Base-by-base conservation (phyloP, 2,329 filamentous ascomycete species). In the Amphichorda felina region DNA sequence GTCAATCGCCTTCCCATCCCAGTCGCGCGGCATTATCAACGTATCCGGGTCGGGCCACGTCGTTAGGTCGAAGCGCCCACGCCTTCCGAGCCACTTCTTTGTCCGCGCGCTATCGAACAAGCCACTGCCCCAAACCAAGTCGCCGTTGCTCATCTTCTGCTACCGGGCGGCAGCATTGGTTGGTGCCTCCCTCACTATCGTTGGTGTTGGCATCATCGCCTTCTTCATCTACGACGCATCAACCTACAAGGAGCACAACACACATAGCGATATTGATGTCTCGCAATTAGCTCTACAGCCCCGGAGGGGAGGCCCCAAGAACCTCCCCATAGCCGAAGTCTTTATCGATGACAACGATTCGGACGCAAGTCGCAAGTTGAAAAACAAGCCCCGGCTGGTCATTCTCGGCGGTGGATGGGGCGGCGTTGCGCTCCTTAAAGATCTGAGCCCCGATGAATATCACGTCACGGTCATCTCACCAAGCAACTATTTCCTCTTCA, bases 401-500 rank as follows among this genome's bases (percentile, higher is more conserved):
- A 82, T 98, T 39, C 61, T 98, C 24, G 91, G 91, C 15, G 88
- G 88, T 13, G 91, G 91, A 30, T 98, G 91, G 91, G 91, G 88
- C 36, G 86, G 86, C 49, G 83, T 98, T 41, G 85, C 89, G 4
- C 64, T 98, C 40, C 63, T 98, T 46, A 98, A 98, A 63, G 81
- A 85, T 42, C 61, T 98, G 42, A 82, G 89, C 42, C 80, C 87
- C 0, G 85, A 88, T 10, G 85, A 95, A 48, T 98, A 95, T 54
- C 88, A 98, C 57, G 80, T 98, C 45, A 96, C 89, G 4, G 82
- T 98, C 27, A 81, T 98, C 30, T 94, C 87, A 10, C 89, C 91
- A 0, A 82, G 82, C 25, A 96, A 96, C 50, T 94, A 96, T 62
- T 98, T 98, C 61, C 64, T 98, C 22, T 98, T 98, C 58, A 98